phyloP scores from a whole-genome alignment of 345 rosid species.

The Nephelium lappaceum region DNA sequence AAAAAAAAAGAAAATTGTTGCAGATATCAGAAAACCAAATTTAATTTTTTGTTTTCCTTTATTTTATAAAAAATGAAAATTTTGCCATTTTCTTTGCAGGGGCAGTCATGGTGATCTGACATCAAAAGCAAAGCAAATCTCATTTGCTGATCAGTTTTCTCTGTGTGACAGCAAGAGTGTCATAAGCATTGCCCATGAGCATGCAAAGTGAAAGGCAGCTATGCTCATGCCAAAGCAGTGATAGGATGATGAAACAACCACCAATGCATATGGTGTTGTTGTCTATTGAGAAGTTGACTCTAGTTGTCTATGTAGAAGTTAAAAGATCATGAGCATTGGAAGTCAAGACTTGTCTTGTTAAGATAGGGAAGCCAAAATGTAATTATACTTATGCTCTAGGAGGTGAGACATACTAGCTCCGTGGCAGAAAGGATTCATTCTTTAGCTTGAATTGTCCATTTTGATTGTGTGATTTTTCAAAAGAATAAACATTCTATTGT shows the following conservation, averaged over 20 bases:
- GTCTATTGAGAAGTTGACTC: neutral
- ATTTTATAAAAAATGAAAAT: neutral
- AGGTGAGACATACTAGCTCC: neutral
- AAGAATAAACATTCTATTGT: neutral
- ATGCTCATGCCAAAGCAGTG: constrained; percentile 36
- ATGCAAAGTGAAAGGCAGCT: constrained; percentile 56
- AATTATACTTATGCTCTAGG: neutral
- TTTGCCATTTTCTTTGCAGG: constrained; percentile 51
- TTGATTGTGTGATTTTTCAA: neutral
- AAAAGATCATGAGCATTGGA: neutral
- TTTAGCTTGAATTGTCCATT: neutral
- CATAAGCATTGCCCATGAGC: constrained; percentile 63
- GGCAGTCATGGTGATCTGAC: constrained; percentile 86
- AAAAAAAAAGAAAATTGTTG: neutral
- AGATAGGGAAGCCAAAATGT: neutral
- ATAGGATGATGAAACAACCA: constrained; percentile 19
- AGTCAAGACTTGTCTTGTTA: neutral
- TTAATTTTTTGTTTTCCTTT: neutral
- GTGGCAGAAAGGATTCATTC: neutral
- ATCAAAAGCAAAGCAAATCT: constrained; percentile 63
- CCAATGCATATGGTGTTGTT: neutral
- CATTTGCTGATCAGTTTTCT: constrained; percentile 74
- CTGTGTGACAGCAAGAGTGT: constrained; percentile 81
- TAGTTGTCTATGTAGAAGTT: neutral
- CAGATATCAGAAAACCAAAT: neutral